Base-by-base conservation (phyloP, 2,329 filamentous ascomycete species). In the Chaetomiaceae sp. region DNA sequence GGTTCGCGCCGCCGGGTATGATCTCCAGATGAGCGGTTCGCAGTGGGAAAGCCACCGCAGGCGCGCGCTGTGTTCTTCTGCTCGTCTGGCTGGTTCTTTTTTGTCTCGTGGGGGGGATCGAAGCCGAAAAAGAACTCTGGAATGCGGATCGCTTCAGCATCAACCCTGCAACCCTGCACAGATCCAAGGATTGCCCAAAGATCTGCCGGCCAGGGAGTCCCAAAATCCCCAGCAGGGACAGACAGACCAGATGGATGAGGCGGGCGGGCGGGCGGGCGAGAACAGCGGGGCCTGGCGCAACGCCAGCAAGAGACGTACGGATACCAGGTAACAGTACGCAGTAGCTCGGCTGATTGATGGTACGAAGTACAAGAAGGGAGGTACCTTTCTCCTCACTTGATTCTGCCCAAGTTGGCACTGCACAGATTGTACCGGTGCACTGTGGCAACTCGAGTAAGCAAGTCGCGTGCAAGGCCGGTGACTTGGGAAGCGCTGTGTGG, bases 401-500 rank as follows among this genome's bases (percentile, higher is more conserved):
- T n/a, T n/a, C n/a, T n/a, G n/a, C n/a, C n/a, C n/a, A n/a, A n/a
- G n/a, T n/a, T n/a, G n/a, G n/a, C 11, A 20, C 36, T 38, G 38
- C 11, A 45, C 25, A 11, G 21, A 14, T 25, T 36, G 25, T 13
- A 30, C 32, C 11, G 36, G 16, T 48, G 54, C 40, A 29, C 54
- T 53, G 54, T 52, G 51, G 53, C 55, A 38, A 61, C 40, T 51
- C 41, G 41, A 42, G 56, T n/a, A 32, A 23, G 32, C 33, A 33
- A 45, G 21, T 55, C 55, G 55, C 55, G 59, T 55, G 50, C 51
- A 49, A 34, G 54, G 41, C 48, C 51, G 51, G 51, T 34, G 55
- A 62, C 61, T 61, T 62, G 61, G 57, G 54, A 51, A 45, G 14
- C 18, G 51, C 46, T 58, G 60, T 60, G 54, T 63, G 60, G 61